Evolutionary conservation across 805 yeast species (phyloP).

Genomic region (Ogataea allantospora): DNA sequence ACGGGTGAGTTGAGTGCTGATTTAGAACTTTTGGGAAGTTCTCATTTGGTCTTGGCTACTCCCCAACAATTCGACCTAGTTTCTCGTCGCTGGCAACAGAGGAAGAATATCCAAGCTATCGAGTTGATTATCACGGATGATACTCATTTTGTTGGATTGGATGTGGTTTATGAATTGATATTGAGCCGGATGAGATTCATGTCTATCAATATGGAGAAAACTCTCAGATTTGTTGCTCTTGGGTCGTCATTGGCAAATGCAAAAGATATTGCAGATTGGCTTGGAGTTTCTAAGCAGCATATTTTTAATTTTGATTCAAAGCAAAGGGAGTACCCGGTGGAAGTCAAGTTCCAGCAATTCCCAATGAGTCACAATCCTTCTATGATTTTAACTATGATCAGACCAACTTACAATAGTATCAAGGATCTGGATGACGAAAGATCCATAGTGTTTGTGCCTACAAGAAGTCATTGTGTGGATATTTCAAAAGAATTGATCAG

Average conservation of each 20-base stretch:
- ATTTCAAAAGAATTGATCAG: constrained; percentile 46
- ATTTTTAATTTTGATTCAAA: constrained; percentile 70
- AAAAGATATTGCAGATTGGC: constrained; percentile 81
- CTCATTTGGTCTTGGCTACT: constrained; percentile 72
- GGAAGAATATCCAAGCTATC: constrained; percentile 65
- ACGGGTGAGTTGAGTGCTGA: constrained; percentile 59
- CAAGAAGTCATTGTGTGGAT: constrained; percentile 52
- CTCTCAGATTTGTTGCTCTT: constrained; percentile 65
- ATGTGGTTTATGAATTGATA: constrained; percentile 58
- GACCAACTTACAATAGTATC: constrained; percentile 46
- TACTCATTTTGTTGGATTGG: constrained; percentile 61
- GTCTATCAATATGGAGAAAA: constrained; percentile 58
- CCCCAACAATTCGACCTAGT: constrained; percentile 74
- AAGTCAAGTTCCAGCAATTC: constrained; percentile 53
- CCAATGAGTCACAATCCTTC: constrained; percentile 51
- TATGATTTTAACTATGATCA: constrained; percentile 48
- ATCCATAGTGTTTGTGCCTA: constrained; percentile 54
- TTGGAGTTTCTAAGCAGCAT: constrained; percentile 62
- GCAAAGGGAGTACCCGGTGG: constrained; percentile 55
- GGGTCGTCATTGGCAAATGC: constrained; percentile 71
- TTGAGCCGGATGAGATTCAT: constrained; percentile 73
- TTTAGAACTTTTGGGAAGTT: constrained; percentile 50
- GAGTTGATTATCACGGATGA: constrained; percentile 74
- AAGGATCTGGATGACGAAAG: constrained; percentile 31
- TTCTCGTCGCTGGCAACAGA: constrained; percentile 79